Percentiles rank a stretch among this genome's conserved stretches.
phyloP scores from a whole-genome alignment of 768 basidiomycete species.

The Collybiopsis confluens region DNA sequence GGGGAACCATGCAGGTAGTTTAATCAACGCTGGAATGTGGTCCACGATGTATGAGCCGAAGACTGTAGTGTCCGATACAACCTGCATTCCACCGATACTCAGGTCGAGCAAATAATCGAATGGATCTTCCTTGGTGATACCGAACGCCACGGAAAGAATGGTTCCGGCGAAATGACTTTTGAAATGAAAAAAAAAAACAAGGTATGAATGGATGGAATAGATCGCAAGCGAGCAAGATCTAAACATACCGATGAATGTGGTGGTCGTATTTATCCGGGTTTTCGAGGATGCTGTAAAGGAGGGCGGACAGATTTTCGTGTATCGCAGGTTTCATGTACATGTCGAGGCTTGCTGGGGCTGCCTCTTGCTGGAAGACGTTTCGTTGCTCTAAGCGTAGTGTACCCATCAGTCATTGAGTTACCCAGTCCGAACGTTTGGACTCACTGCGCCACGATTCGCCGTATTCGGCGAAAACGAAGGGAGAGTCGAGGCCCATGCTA shows the following conservation, averaged over 20 bases:
- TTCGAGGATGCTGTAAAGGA: not conserved
- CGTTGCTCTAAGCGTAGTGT: too few species aligned
- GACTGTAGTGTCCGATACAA: conserved; percentile 6
- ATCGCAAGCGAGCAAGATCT: not conserved
- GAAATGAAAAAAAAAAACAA: conserved; percentile 10
- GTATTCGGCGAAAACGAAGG: not conserved
- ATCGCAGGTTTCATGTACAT: not conserved
- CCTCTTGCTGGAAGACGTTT: not conserved
- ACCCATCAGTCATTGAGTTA: too few species aligned
- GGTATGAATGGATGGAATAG: too few species aligned
- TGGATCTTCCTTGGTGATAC: conserved; percentile 14
- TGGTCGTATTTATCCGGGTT: not conserved
- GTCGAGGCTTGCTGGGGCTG: not conserved
- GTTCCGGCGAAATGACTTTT: conserved; percentile 20
- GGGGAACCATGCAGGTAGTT: conserved; percentile 24
- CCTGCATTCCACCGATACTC: conserved; percentile 10
- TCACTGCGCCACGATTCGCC: not conserved
- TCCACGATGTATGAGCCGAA: conserved; percentile 16
- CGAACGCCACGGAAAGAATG: conserved; percentile 21
- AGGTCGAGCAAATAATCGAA: conserved; percentile 19
- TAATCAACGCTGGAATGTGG: conserved; percentile 16
- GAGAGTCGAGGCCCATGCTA: not conserved
- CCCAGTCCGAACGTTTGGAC: too few species aligned
- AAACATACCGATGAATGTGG: not conserved
- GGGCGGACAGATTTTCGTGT: not conserved